Evolutionary conservation across 208 protist genomes (phyloP).

Genomic region (Acanthamoeba sp.): DNA sequence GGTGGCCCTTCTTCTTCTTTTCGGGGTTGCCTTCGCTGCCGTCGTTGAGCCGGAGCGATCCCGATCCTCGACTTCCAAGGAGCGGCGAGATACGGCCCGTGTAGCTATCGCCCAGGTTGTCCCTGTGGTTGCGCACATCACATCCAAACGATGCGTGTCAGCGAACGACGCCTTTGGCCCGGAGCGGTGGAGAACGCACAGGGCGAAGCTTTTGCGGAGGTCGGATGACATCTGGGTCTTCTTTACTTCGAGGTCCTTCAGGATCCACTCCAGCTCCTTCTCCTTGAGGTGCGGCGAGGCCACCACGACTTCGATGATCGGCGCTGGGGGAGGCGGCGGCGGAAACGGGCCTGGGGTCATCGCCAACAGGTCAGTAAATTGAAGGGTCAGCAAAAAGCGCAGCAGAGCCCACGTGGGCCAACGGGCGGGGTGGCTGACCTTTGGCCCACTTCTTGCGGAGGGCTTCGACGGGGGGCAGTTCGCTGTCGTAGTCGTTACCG

Average conservation of each 20-base stretch:
- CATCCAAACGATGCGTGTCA: no score
- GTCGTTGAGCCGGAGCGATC: background rate
- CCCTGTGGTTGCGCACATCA: background rate
- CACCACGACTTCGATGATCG: conserved; percentile 48
- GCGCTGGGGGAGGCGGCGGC: conserved; percentile 1
- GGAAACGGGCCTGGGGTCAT: background rate
- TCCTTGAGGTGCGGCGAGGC: conserved; percentile 58
- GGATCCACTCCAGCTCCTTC: conserved; percentile 45
- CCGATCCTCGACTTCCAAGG: background rate
- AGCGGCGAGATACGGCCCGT: conserved; percentile 6
- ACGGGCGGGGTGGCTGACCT: background rate
- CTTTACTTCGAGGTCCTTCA: conserved; percentile 43
- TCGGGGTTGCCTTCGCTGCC: background rate
- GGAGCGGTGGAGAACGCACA: background rate
- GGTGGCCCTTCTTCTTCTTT: conserved; percentile 58
- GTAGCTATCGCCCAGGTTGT: conserved; percentile 35
- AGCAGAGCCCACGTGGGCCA: no score
- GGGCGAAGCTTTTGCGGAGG: conserved; percentile 26
- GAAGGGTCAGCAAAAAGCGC: background rate
- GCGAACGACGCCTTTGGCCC: no score
- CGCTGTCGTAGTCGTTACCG: background rate
- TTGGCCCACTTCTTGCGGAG: conserved; percentile 29
- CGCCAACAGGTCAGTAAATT: no score
- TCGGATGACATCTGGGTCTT: conserved; percentile 27
- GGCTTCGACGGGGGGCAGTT: background rate